Evolutionary conservation across 2,329 filamentous ascomycete genomes (phyloP), one percentile per base, ranked within the genome.

Genomic region (Cercospora sojina): DNA sequence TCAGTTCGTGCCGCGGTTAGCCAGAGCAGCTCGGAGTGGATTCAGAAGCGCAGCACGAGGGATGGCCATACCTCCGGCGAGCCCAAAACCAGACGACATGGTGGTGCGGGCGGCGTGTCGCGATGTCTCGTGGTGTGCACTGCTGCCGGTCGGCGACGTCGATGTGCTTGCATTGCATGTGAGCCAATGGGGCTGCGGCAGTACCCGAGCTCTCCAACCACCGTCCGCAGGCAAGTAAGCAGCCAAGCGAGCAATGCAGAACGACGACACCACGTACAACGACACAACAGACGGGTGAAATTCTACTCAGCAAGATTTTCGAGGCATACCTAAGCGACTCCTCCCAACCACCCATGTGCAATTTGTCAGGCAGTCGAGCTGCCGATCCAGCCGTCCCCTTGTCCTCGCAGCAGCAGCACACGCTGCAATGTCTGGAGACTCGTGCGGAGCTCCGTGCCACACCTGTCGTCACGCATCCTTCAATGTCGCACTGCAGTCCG

Each of bases 81-180:
- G 84, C 80, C 91, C 91, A 80, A 89, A 94, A 82, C 91, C 91
- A 76, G 91, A 93, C 81, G 91, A 85, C 91, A 94, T 94, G 77
- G 74, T 81, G 31, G 60, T 57, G 35, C 20, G 25, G 59, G 43
- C 41, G 41, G 58, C 25, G 58, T 57, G 53, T 57, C 18, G 27
- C 25, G 16, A 55, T 31, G 53, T 57, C 32, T 27, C 67, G 20
- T 27, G 57, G 35, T 27, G 62, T 67, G 16, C 47, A 53, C 47
- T 53, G 47, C 20, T 51, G 35, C 25, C 51, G 51, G 59, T 41
- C 43, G 12, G 38, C 31, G 47, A 64, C 38, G 51, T 20, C 53
- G 53, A 32, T 57, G 53, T 57, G 53, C 25, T 56, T 31, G 51
- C 51, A 32, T 29, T 56, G 25, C 51, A 27, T 32, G 51, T 56